Base-by-base conservation (phyloP, 495 filamentous ascomycete genomes). In the Diplogelasinospora grovesii region DNA sequence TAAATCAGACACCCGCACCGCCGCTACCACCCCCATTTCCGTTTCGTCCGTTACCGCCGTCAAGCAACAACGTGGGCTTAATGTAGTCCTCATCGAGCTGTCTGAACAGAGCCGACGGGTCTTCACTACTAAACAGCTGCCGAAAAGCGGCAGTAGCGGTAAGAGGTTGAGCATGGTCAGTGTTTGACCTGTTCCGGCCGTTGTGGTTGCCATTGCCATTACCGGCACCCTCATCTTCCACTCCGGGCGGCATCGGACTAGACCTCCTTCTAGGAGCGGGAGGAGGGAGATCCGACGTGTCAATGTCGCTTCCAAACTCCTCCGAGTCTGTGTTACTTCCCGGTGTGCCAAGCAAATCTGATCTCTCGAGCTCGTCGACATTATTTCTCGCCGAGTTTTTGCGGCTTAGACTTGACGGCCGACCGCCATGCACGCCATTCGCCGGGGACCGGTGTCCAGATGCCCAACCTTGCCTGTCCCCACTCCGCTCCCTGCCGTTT, bases 31-130 rank as follows among this genome's bases (percentile, higher is more conserved):
- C 46, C 28, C 48, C 27, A 22, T 51, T 43, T 8, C 60, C 50
- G 11, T 50, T 44, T 23, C 55, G 31, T n/a, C 61, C 57, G 15
- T 50, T 52, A 15, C 63, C 66, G 9, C 64, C 65, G 68, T 97
- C 90, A 25, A 98, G 73, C 41, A 98, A 61, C 39, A 98, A 69
- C 50, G 78, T 87, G 8, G 92, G 92, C 70, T 98, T 98, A 60
- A 98, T 93, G 61, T 86, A 97, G 21, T 86, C 86, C 60, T 98
- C 92, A 60, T 98, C 92, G 38, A 98, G 64, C 61, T 95, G 90
- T 42, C 80, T 80, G 61, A 98, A 95, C 76, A 92, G 81, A 10
- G 82, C 85, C 14, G 84, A 85, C 35, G 95, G 89, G 58, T 98
- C 93, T 26, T 95, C 89, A 0, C 79, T 70, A 9, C 83, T 79